phyloP scores from a whole-genome alignment of 2,329 filamentous ascomycete species.

The Emmonsiellopsis sp. region DNA sequence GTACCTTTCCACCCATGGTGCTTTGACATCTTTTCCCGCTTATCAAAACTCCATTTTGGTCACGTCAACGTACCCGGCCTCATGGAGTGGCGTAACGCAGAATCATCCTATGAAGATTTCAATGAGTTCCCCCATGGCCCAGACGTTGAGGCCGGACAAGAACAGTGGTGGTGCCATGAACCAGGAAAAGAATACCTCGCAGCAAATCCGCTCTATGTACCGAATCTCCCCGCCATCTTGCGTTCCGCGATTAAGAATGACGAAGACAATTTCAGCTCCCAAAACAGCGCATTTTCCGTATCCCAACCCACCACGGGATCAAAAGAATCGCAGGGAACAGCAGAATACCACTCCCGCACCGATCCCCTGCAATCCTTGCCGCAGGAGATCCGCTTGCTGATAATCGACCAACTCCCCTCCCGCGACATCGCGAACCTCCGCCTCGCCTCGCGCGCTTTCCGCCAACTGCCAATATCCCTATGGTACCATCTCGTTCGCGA shows the following conservation, averaged over 20 bases:
- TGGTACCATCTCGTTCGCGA: constrained; percentile 12
- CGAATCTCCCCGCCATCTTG: constrained; percentile 10
- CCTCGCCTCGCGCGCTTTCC: constrained; percentile 14
- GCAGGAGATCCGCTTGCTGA: constrained; percentile 11
- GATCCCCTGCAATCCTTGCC: constrained; percentile 15
- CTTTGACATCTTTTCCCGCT: constrained; percentile 10
- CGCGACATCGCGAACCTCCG: constrained; percentile 16
- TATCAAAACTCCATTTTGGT: background rate
- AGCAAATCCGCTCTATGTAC: constrained; percentile 17
- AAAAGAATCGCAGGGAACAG: background rate
- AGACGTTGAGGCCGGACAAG: background rate
- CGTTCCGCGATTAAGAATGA: background rate
- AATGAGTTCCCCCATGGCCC: background rate
- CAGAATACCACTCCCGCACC: background rate
- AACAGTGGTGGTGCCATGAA: constrained; percentile 10
- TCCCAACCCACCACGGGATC: background rate
- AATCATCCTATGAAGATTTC: background rate
- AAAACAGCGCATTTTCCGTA: background rate
- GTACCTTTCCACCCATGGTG: constrained; percentile 12
- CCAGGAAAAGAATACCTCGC: constrained; percentile 13
- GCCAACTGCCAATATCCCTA: constrained; percentile 12
- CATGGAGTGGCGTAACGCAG: background rate
- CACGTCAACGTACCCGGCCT: constrained; percentile 3
- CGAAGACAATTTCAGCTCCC: constrained; percentile 4
- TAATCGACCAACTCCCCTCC: constrained; percentile 12